Base-by-base conservation (phyloP, 495 filamentous ascomycete species). In the Penicillium fimorum region DNA sequence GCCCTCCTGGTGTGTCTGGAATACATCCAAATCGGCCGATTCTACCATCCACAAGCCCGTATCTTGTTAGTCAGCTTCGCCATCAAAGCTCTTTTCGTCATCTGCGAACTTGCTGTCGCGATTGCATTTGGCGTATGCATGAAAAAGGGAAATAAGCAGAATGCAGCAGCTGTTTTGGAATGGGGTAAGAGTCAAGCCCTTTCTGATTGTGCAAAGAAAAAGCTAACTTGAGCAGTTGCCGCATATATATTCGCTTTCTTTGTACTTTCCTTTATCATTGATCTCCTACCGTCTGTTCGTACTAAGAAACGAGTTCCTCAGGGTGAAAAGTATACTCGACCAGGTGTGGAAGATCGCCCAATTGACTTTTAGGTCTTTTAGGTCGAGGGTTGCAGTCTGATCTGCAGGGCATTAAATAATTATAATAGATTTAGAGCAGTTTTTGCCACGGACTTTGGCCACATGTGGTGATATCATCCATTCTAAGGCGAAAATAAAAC, bases 171-270 rank as follows among this genome's bases (percentile, higher is more conserved):
- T 4, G 69, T 83, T 20, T 58, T 86, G 44, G 85, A 87, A 67
- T 94, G 89, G 89, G 53, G 74, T 76, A 66, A 25, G 67, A 30
- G 15, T 8, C 5, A 9, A 35, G 11, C 5, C 18, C 24, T 46
- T 13, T 20, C 4, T 25, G 37, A 20, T 15, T 27, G 27, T 7
- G 1, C 13, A 24, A n/a, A n/a, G n/a, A n/a, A 17, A 4, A 42
- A 24, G 33, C 54, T 56, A 50, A 56, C 20, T 18, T 20, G 10
- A 30, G 22, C 57, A 80, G 70, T 84, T 53, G 84, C 95, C 56
- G 84, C 89, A 22, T 83, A 94, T 62, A 74, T 95, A 56, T 95
- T 92, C 70, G 87, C 83, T 29, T 85, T 88, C 66, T 93, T 91
- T 71, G 76, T 92, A 50, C 77, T 91, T 49, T 87, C 85, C 40